These are phyloP conservation scores for Ceriops decandra DNA, from an alignment of 345 rosid species.

Conservation along the genomic window DNA sequence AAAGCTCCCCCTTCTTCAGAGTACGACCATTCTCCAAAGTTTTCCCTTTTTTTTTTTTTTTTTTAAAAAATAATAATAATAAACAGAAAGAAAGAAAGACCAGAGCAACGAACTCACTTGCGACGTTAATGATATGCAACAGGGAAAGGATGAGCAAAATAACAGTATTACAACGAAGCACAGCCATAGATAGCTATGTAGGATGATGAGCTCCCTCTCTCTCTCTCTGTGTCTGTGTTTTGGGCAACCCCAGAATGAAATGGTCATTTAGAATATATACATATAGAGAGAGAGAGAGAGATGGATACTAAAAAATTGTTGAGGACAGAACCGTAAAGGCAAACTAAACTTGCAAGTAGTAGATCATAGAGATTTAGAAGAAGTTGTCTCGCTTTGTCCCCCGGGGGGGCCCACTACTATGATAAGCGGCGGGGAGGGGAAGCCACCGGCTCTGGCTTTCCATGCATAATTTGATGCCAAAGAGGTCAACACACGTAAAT, in stretches of 20 bases:
- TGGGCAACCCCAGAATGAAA: background rate
- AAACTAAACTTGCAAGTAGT: too few relatives aligned
- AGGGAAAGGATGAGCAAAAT: conserved; percentile 35
- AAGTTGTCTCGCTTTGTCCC: too few relatives aligned
- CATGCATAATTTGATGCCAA: too few relatives aligned
- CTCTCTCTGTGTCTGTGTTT: background rate
- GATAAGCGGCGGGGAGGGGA: too few relatives aligned
- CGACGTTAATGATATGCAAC: conserved; percentile 19
- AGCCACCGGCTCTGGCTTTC: too few relatives aligned
- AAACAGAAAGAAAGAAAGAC: background rate
- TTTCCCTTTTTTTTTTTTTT: too few relatives aligned
- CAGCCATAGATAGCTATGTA: conserved; percentile 33
- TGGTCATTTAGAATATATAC: conserved; percentile 1
- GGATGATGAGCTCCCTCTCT: conserved; percentile 9
- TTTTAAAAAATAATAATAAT: background rate
- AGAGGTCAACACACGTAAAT: background rate
- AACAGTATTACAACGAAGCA: conserved; percentile 20
- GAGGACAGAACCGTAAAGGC: too few relatives aligned
- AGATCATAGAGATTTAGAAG: too few relatives aligned
- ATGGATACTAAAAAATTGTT: background rate
- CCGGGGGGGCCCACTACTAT: too few relatives aligned
- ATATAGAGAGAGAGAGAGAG: background rate
- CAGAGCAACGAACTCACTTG: conserved; percentile 46
- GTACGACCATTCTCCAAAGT: too few relatives aligned
- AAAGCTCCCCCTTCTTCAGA: too few relatives aligned